Evolutionary conservation across 1,284 basidiomycete genomes (phyloP).

Genomic region (Malassezia nana): DNA sequence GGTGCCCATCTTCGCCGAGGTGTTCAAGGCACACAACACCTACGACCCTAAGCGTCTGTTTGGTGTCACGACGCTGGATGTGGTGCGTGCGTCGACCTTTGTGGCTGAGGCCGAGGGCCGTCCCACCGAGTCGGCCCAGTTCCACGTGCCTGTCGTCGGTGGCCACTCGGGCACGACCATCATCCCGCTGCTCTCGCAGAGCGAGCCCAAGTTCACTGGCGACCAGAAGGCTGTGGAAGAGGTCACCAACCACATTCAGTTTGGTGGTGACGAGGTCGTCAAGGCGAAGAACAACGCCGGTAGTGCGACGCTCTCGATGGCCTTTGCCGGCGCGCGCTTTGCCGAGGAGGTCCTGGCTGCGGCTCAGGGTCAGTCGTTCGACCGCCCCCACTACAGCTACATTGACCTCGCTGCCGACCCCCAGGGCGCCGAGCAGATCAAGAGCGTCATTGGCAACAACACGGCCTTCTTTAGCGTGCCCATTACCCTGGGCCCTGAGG

Average conservation of each 20-base stretch:
- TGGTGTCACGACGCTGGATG: conserved; percentile 95
- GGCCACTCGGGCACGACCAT: conserved; percentile 95
- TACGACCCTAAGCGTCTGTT: conserved; percentile 81
- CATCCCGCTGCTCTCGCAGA: conserved; percentile 84
- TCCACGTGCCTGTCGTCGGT: conserved; percentile 74
- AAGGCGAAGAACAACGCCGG: conserved; percentile 81
- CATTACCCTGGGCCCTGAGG: conserved; percentile 45
- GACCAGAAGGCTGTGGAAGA: conserved; percentile 53
- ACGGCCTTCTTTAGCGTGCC: conserved; percentile 45
- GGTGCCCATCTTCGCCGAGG: conserved; percentile 89
- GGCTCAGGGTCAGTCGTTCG: conserved; percentile 30
- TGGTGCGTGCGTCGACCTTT: conserved; percentile 92
- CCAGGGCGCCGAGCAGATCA: conserved; percentile 35
- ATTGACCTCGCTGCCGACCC: conserved; percentile 39
- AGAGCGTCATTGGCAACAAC: conserved; percentile 32
- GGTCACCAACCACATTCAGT: conserved; percentile 77
- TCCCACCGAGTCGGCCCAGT: conserved; percentile 54
- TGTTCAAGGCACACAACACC: conserved; percentile 81
- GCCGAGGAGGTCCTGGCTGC: conserved; percentile 41
- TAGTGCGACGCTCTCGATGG: conserved; percentile 83
- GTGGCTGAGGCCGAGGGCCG: conserved; percentile 68
- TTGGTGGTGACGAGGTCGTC: conserved; percentile 83
- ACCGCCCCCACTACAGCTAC: conserved; percentile 39
- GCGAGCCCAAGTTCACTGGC: conserved; percentile 40
- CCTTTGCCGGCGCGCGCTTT: conserved; percentile 55